Evolutionary conservation across 2,329 filamentous ascomycete genomes (phyloP).

Genomic region (Aspergillus flavus): DNA sequence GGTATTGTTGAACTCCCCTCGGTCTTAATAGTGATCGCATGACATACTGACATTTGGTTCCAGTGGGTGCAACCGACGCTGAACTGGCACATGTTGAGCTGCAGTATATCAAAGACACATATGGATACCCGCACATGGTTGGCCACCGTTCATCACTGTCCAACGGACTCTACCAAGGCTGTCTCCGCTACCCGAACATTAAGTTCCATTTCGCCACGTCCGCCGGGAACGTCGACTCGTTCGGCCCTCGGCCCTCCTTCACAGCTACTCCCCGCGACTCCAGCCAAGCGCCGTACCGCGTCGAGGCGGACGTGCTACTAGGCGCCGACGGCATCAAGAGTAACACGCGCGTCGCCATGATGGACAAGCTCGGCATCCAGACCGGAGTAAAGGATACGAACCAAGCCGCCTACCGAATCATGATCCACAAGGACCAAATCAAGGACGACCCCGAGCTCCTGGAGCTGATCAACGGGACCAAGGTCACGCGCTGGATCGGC

Average conservation of each 20-base stretch:
- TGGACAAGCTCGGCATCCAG: slow-evolving; percentile 39
- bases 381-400: slow-evolving; percentile 52
- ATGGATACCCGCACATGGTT: slow-evolving; percentile 77
- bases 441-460: slow-evolving; percentile 55
- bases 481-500: slow-evolving; percentile 67
- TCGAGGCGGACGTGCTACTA: slow-evolving; percentile 55
- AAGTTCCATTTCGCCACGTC: slow-evolving; percentile 68
- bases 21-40: neutral
- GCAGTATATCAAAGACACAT: slow-evolving; percentile 66
- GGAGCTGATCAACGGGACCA: slow-evolving; percentile 58
- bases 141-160: slow-evolving; percentile 76
- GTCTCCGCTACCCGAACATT: slow-evolving; percentile 63
- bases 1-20: slow-evolving; percentile 43
- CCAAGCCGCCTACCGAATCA: slow-evolving; percentile 58
- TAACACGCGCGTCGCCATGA: slow-evolving; percentile 46
- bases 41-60: slow-evolving; percentile 21
- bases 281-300: slow-evolving; percentile 48
- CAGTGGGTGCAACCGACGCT: slow-evolving; percentile 66
- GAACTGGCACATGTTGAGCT: slow-evolving; percentile 74
- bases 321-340: slow-evolving; percentile 60
- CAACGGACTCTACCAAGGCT: slow-evolving; percentile 70
- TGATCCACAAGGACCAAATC: slow-evolving; percentile 52
- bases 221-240: slow-evolving; percentile 60
- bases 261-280: slow-evolving; percentile 60
- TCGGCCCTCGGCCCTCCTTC: slow-evolving; percentile 62